Evolutionary conservation across 2,329 filamentous ascomycete species (phyloP).

Genomic region (Alternaria arborescens): DNA sequence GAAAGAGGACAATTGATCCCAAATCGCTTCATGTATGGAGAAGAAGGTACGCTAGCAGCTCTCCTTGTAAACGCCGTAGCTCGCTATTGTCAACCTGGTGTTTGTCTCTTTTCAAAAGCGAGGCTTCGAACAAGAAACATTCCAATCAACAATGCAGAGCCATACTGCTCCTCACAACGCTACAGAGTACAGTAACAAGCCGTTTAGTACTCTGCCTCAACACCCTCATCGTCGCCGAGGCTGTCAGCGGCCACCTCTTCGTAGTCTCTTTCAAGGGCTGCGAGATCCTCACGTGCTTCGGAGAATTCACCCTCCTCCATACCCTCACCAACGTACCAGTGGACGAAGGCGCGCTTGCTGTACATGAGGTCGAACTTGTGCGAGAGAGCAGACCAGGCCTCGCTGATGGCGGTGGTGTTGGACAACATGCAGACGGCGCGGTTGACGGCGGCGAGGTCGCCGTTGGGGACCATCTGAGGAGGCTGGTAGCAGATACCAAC

Average conservation of each 20-base stretch:
- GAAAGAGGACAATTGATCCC: conserved; percentile 36
- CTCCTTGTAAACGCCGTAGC: conserved; percentile 31
- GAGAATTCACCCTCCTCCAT: conserved; percentile 99
- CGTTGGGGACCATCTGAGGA: conserved; percentile 93
- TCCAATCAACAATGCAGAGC: conserved; percentile 42
- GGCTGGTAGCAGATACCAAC: conserved; percentile 99
- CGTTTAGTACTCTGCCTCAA: conserved; percentile 88
- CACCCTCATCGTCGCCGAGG: conserved; percentile 82
- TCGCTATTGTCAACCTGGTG: conserved; percentile 27
- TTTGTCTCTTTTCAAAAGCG: conserved; percentile 29
- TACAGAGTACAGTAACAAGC: conserved; percentile 26
- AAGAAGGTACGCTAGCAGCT: conserved; percentile 26
- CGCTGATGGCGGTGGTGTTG: conserved; percentile 98
- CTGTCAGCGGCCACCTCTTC: conserved; percentile 96
- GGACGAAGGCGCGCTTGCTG: conserved; percentile 99
- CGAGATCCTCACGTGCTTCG: conserved; percentile 96
- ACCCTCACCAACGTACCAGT: conserved; percentile 99
- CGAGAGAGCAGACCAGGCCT: conserved; percentile 95
- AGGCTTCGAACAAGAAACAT: conserved; percentile 29
- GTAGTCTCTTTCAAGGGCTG: conserved; percentile 97
- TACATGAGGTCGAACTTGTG: conserved; percentile 99
- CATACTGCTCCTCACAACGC: conserved; percentile 30
- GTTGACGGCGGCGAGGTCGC: conserved; percentile 96
- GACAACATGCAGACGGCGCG: conserved; percentile 99
- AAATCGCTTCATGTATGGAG: conserved; percentile 35